phyloP scores from a whole-genome alignment of 257 asterid genomes.

The Eustoma russellianum region DNA sequence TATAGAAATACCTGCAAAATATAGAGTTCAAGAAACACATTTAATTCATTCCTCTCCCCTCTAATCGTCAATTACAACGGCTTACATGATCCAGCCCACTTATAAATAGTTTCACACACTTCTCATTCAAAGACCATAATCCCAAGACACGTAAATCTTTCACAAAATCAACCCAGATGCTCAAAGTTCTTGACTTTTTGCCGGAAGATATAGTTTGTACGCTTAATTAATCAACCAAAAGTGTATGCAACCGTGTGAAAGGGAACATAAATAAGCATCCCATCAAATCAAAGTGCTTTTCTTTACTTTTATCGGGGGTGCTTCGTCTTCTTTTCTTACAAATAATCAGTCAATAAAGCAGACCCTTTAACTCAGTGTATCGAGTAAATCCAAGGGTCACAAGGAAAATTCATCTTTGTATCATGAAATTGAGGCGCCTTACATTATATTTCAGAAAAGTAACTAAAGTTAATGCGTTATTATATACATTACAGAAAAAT shows the following conservation, averaged over 20 bases:
- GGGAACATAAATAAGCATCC: too few species aligned
- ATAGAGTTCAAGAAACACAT: constrained; percentile 8
- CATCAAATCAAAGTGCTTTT: too few species aligned
- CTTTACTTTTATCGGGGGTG: too few species aligned
- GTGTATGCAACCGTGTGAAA: too few species aligned
- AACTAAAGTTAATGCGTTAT: too few species aligned
- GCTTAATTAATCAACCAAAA: background rate
- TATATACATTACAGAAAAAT: background rate
- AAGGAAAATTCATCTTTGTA: background rate
- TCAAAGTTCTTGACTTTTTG: too few species aligned
- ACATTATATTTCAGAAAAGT: too few species aligned
- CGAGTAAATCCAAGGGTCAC: background rate
- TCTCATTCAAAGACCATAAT: background rate
- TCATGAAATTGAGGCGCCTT: background rate
- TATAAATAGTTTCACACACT: too few species aligned
- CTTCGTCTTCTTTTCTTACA: background rate
- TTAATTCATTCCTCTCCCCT: background rate
- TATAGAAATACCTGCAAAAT: constrained; percentile 51
- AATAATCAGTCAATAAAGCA: background rate
- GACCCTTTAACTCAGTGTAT: background rate
- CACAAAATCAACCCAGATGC: too few species aligned
- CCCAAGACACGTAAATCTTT: too few species aligned
- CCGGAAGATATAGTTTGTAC: too few species aligned
- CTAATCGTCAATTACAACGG: background rate
- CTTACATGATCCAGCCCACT: background rate